These are phyloP conservation scores for Populus tomentosa DNA, from an alignment of 441 rosid genomes.

Conservation along the genomic window DNA sequence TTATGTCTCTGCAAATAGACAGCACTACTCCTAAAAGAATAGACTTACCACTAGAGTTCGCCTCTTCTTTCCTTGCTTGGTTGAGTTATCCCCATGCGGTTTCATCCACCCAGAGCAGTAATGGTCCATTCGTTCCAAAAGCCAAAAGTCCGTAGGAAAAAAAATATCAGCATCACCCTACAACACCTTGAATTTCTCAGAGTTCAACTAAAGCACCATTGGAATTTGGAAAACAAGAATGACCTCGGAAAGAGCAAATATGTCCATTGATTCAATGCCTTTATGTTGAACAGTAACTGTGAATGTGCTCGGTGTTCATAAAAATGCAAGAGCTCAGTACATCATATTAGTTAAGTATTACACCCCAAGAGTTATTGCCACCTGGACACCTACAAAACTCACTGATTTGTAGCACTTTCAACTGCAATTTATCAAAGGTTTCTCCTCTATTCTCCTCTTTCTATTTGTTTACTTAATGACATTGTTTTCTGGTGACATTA, in stretches of 20 bases:
- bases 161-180: constrained; percentile 98
- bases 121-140: constrained; percentile 86
- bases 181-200: constrained; percentile 6
- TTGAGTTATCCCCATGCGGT: constrained; percentile 40
- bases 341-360: too few relatives aligned
- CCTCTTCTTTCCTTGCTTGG: constrained; percentile 71
- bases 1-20: constrained; percentile 5
- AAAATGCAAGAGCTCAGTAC: too few relatives aligned
- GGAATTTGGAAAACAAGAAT: background rate
- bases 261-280: background rate
- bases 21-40: constrained; percentile 1
- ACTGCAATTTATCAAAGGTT: too few relatives aligned
- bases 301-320: background rate
- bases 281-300: background rate
- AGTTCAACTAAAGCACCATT: background rate
- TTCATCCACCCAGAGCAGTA: constrained; percentile 82
- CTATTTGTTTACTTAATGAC: too few relatives aligned
- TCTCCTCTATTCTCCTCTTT: too few relatives aligned
- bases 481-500: too few relatives aligned
- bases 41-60: constrained; percentile 77
- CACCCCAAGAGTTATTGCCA: too few relatives aligned
- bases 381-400: too few relatives aligned
- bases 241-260: background rate
- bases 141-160: constrained; percentile 91
- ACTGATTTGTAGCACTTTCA: too few relatives aligned